Conservation (phyloP, 2,329 filamentous ascomycete genomes). For the Daldinia eschscholtzii region DNA sequence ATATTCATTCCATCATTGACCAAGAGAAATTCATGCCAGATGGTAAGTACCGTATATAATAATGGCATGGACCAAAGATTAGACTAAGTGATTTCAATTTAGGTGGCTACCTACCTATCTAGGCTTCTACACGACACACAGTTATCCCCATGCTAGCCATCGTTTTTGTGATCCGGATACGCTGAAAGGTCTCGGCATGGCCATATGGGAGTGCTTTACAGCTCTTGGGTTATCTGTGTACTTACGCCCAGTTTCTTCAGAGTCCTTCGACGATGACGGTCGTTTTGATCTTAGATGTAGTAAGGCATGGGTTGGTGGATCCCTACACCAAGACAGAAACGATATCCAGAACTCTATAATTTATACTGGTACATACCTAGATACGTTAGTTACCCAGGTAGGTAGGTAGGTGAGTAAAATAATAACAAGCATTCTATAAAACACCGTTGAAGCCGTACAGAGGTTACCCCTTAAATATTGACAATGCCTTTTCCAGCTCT, state of each 20-base stretch:
- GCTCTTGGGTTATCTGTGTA: background rate
- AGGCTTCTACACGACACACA: background rate
- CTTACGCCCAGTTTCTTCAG: background rate
- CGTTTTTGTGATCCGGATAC: background rate
- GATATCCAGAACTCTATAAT: too few relatives aligned
- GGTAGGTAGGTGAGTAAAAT: too few relatives aligned
- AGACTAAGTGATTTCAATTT: background rate
- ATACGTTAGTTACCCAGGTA: too few relatives aligned
- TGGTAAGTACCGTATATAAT: background rate
- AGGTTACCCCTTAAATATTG: slow-evolving; percentile 48
- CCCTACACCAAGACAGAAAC: too few relatives aligned
- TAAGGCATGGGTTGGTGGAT: background rate
- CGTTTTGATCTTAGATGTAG: background rate
- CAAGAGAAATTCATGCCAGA: background rate
- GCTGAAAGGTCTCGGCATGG: background rate
- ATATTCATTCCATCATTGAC: background rate
- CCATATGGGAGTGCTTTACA: background rate
- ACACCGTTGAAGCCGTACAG: background rate
- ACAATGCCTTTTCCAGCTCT: slow-evolving; percentile 55
- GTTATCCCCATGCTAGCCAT: background rate
- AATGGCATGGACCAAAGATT: background rate
- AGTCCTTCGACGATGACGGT: too few relatives aligned
- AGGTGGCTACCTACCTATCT: background rate
- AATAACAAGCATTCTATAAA: background rate
- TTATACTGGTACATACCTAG: too few relatives aligned